These are phyloP conservation scores for Wallacemonas rigidus DNA, from an alignment of 208 protist genomes.

Conservation along the genomic window DNA sequence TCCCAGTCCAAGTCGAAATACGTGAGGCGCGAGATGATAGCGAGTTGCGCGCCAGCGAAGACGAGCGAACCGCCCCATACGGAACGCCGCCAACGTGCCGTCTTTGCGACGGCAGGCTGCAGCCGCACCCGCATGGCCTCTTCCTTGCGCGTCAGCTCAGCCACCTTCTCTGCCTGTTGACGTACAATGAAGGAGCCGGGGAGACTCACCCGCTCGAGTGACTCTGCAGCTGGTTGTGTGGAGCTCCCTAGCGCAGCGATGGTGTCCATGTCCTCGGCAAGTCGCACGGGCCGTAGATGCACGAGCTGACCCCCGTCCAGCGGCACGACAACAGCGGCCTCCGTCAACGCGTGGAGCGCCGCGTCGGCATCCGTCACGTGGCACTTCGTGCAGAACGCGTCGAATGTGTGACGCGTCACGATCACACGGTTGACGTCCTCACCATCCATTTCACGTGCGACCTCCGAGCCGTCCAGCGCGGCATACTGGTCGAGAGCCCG, in stretches of 20 bases:
- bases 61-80: conserved; percentile 67
- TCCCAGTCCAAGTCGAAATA: conserved; percentile 91
- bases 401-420: conserved; percentile 55
- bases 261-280: conserved; percentile 39
- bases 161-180: conserved; percentile 39
- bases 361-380: conserved; percentile 48
- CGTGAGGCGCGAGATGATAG: conserved; percentile 80
- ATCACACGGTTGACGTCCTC: conserved; percentile 33
- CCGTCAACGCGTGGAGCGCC: conserved; percentile 47
- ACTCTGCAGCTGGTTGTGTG: background rate
- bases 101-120: conserved; percentile 46
- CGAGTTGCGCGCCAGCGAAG: conserved; percentile 69
- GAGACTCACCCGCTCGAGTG: background rate
- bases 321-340: conserved; percentile 55
- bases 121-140: conserved; percentile 39
- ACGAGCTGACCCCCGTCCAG: conserved; percentile 46
- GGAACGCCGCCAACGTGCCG: conserved; percentile 53
- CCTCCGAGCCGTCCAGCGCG: conserved; percentile 21
- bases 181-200: conserved; percentile 39
- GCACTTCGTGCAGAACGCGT: conserved; percentile 49
- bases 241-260: background rate
- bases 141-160: conserved; percentile 34
- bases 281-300: conserved; percentile 66
- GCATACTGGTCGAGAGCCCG: conserved; percentile 58
- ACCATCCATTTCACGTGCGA: conserved; percentile 17